Percentiles rank a stretch among this genome's conserved stretches.
These are phyloP conservation scores for Mortierella sp. DNA, from an alignment of 371 early-diverging fungal species.

Conservation along the genomic window DNA sequence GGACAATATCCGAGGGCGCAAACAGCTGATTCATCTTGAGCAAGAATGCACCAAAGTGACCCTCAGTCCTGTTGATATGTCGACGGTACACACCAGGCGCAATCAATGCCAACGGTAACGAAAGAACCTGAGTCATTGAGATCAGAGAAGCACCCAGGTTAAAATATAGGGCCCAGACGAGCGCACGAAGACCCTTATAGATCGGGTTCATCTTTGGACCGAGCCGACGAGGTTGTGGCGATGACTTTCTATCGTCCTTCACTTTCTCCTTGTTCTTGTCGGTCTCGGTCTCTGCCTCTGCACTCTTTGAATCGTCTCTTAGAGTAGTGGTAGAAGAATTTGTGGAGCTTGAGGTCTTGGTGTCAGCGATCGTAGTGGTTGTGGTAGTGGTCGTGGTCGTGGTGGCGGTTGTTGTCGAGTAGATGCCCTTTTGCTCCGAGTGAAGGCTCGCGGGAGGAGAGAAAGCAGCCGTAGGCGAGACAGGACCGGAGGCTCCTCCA, in stretches of 20 bases:
- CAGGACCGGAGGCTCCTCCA: conserved; percentile 5
- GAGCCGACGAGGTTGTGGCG: conserved; percentile 1
- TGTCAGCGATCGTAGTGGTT: conserved; percentile 5
- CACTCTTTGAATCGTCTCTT: neutral
- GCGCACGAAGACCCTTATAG: conserved; percentile 35
- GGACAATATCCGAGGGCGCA: conserved; percentile 69
- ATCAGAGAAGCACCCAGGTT: conserved; percentile 42
- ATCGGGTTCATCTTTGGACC: conserved; percentile 51
- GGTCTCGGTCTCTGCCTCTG: too few relatives aligned
- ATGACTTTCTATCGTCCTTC: conserved; percentile 7
- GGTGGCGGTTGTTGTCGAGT: conserved; percentile 15
- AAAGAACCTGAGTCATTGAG: conserved; percentile 43
- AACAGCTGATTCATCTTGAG: conserved; percentile 72
- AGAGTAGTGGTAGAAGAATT: neutral
- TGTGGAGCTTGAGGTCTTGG: conserved; percentile 3
- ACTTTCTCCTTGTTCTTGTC: neutral
- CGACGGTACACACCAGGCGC: conserved; percentile 56
- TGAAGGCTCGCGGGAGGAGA: conserved; percentile 20
- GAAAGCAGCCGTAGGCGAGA: conserved; percentile 9
- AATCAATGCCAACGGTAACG: conserved; percentile 32
- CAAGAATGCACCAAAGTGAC: conserved; percentile 70
- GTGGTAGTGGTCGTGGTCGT: conserved; percentile 7
- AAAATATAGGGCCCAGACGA: conserved; percentile 45
- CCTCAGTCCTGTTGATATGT: conserved; percentile 66
- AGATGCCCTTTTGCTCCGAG: conserved; percentile 10